Conservation (phyloP, 441 rosid genomes). For the Pelargonium cotyledonis region DNA sequence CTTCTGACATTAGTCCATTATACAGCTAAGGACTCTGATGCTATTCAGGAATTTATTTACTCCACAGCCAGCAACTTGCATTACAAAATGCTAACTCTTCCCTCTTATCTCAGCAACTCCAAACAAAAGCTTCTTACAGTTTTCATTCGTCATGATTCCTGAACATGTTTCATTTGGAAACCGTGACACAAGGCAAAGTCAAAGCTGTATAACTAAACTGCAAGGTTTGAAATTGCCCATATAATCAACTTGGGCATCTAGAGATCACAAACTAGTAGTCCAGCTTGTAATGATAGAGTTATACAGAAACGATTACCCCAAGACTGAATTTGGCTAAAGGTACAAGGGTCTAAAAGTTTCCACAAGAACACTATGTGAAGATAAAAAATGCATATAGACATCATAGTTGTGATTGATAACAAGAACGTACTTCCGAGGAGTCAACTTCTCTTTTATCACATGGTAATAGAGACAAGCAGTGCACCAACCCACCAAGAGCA, state of each 20-base stretch:
- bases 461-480: slow-evolving; percentile 68
- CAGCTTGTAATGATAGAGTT: background rate
- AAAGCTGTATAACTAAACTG: background rate
- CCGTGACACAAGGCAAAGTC: background rate
- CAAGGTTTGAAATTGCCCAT: background rate
- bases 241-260: slow-evolving; percentile 9
- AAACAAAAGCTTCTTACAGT: slow-evolving; percentile 1
- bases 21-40: background rate
- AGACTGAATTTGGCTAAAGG: slow-evolving; percentile 4
- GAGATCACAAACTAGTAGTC: background rate
- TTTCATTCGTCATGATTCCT: background rate
- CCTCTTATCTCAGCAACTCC: background rate
- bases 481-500: slow-evolving; percentile 61
- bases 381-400: background rate
- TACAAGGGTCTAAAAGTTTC: slow-evolving; percentile 4
- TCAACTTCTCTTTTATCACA: slow-evolving; percentile 31
- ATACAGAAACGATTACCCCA: background rate
- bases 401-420: slow-evolving; percentile 12
- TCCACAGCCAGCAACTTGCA: background rate
- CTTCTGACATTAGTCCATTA: background rate
- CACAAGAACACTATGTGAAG: background rate
- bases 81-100: background rate
- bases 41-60: background rate
- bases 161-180: background rate
- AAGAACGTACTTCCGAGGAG: slow-evolving; percentile 34